Evolutionary conservation across 257 asterid genomes (phyloP).

Genomic region (Lantana camara): DNA sequence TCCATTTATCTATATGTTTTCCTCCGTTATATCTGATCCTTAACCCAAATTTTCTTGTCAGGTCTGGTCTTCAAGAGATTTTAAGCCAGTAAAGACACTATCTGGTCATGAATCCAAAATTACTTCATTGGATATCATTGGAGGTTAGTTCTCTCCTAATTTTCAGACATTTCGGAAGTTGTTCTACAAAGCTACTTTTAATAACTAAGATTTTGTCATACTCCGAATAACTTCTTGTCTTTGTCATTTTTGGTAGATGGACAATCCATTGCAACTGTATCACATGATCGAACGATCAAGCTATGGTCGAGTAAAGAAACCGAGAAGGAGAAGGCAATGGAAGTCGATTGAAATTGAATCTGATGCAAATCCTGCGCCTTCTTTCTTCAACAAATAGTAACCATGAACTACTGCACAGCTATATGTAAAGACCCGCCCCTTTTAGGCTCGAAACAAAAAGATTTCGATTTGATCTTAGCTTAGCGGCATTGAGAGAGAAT

Average conservation of each 20-base stretch:
- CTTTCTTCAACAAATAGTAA: too few relatives aligned
- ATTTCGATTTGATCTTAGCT: too few relatives aligned
- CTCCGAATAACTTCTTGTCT: background rate
- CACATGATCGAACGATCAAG: conserved; percentile 93
- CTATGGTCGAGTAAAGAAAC: conserved; percentile 69
- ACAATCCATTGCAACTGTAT: conserved; percentile 71
- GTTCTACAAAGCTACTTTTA: background rate
- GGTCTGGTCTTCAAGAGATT: conserved; percentile 95
- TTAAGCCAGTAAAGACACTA: conserved; percentile 78
- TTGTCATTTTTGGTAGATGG: conserved; percentile 61
- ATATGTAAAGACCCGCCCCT: too few relatives aligned
- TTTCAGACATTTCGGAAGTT: too few relatives aligned
- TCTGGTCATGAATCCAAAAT: conserved; percentile 91
- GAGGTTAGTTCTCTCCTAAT: conserved; percentile 50
- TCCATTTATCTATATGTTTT: background rate
- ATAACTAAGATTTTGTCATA: background rate
- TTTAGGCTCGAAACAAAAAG: too few relatives aligned
- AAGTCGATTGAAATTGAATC: conserved; percentile 47
- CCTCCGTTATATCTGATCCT: conserved; percentile 13
- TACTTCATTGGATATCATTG: conserved; percentile 71
- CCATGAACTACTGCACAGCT: too few relatives aligned
- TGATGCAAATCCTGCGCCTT: too few relatives aligned
- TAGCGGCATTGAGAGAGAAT: too few relatives aligned
- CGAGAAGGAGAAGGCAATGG: conserved; percentile 74
- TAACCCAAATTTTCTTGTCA: conserved; percentile 28